These are phyloP conservation scores for Trichophaea hybrida DNA, from an alignment of 2,329 filamentous ascomycete species.

Conservation along the genomic window DNA sequence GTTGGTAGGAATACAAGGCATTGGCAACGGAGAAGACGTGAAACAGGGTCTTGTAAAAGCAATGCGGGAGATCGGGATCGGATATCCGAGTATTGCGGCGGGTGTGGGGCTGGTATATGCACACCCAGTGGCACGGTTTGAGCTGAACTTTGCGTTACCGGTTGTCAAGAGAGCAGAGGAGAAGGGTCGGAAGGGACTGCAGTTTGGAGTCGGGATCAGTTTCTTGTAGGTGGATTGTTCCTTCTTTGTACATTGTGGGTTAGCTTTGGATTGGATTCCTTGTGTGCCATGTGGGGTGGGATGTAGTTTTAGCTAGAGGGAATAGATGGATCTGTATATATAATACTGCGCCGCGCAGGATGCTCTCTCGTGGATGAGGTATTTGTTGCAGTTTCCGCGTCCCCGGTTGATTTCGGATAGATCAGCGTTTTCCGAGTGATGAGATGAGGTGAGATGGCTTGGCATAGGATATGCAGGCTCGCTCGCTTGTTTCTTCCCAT, in stretches of 20 bases:
- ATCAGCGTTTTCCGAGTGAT: neutral
- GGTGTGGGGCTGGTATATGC: conserved; percentile 89
- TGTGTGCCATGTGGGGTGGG: neutral
- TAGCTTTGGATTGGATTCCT: neutral
- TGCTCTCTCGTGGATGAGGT: no score
- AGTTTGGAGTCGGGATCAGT: conserved; percentile 91
- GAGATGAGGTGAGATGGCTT: neutral
- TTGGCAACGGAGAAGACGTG: conserved; percentile 38
- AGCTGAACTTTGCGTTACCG: conserved; percentile 88
- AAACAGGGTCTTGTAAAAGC: conserved; percentile 44
- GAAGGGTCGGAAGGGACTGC: conserved; percentile 76
- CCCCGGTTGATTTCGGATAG: no score
- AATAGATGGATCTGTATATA: neutral
- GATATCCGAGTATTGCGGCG: conserved; percentile 69
- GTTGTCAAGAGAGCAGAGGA: conserved; percentile 70
- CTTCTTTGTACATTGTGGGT: conserved; percentile 1
- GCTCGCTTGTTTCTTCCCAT: neutral
- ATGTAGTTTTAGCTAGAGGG: neutral
- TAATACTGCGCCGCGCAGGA: no score
- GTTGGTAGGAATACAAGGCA: conserved; percentile 58
- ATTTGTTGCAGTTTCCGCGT: no score
- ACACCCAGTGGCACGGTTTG: conserved; percentile 82
- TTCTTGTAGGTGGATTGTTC: conserved; percentile 53
- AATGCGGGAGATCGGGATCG: conserved; percentile 54
- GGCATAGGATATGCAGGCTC: neutral